Evolutionary conservation across 139 green algal genomes (phyloP), one percentile per base, ranked within the genome.

Genomic region (Micractinium sp.): DNA sequence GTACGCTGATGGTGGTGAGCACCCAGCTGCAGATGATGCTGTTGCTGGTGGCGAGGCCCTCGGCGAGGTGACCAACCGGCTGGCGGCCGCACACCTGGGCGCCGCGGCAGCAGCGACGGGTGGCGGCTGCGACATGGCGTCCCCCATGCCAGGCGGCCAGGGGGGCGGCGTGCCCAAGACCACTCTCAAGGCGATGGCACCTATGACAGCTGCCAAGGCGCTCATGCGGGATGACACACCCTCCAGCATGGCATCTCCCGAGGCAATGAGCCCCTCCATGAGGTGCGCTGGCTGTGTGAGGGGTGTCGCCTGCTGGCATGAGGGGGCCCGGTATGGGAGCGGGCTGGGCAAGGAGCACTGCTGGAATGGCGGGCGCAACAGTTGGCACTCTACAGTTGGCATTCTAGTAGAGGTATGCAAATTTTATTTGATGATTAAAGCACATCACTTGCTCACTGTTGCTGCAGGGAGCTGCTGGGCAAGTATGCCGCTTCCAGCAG

Each of bases 251-350:
- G 63, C 86, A 22, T 92, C 90, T 13, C 87, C 90, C 0, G 87
- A 91, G 35, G 86, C 77, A 23, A 74, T 92, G 31, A 92, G 79
- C 77, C 90, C 90, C 35, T 89, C 87, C 73, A 91, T 92, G 90
- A 79, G 86, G 87, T 90, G 79, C 16, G 87, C 2, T 61, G 69
- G 47, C 47, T 71, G 47, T 36, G 31, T 13, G 71, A 27, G 36
- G 12, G 27, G 23, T 66, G 41, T 39, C 78, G 56, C 25, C 73
- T 60, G 36, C 20, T 19, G 36, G 36, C 76, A 20, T 29, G 15
- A 80, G n/a, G 73, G 4, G 4, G 76, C 0, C 22, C 16, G 2
- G 76, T 33, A 60, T 38, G 73, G 1, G n/a, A 29, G 9, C 73
- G 18, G 29, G 1, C 25, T 12, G 76, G 36, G 60, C 35, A 60